phyloP scores from a whole-genome alignment of 2,329 filamentous ascomycete species.

The Penicillium expansum region DNA sequence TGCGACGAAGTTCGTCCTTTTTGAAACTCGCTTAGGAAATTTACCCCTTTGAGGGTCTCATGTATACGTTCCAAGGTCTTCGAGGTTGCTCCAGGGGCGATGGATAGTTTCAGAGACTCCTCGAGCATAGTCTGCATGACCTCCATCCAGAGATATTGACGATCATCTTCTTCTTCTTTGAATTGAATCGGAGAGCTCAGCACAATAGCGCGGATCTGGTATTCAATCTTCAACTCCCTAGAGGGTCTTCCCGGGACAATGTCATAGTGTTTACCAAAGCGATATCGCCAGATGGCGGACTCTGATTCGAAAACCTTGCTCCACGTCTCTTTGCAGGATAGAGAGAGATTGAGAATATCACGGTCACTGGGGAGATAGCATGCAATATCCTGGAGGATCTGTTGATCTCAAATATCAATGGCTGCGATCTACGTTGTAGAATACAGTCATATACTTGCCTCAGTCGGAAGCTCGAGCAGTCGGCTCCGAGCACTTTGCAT shows the following conservation, averaged over 20 bases:
- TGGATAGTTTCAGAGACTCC: constrained; percentile 18
- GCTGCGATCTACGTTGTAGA: background rate
- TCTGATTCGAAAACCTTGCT: constrained; percentile 25
- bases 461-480: constrained; percentile 18
- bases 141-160: constrained; percentile 32
- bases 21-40: constrained; percentile 27
- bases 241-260: constrained; percentile 19
- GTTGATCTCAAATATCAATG: background rate
- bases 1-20: constrained; percentile 19
- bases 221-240: constrained; percentile 32
- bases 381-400: constrained; percentile 37
- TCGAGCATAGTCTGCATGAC: constrained; percentile 32
- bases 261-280: constrained; percentile 38
- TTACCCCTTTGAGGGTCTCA: constrained; percentile 14
- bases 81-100: constrained; percentile 1
- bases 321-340: constrained; percentile 27
- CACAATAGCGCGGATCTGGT: constrained; percentile 37
- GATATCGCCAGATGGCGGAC: constrained; percentile 35
- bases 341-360: constrained; percentile 33
- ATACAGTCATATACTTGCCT: constrained; percentile 9
- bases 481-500: background rate
- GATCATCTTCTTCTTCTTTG: constrained; percentile 21
- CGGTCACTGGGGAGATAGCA: constrained; percentile 27
- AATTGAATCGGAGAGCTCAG: constrained; percentile 32
- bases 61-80: constrained; percentile 27